Base-by-base conservation (phyloP, 768 basidiomycete species). In the Termitomyces sp. region DNA sequence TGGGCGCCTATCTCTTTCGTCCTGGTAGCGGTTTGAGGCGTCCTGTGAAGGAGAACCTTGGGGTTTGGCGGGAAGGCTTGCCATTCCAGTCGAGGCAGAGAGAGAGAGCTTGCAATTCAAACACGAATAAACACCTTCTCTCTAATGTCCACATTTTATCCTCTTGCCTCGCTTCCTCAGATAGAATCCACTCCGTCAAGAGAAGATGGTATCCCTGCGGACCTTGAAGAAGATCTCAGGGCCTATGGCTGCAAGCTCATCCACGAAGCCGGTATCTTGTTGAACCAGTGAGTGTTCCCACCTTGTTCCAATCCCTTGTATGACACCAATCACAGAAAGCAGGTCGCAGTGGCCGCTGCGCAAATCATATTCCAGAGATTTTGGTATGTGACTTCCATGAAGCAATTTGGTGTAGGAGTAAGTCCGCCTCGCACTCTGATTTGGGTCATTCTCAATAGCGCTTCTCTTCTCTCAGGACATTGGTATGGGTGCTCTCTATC, bases 341-440 rank as follows among this genome's bases (percentile, higher is more conserved):
- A 99, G 68, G 95, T 97, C 27, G 95, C 95, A 13, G 90, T 98
- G 50, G 94, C 97, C 6, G 92, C 95, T 1, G 97, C 97, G 0
- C 95, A 98, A 67, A 92, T 98, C 31, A 74, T 99, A 1, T 96
- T 95, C 67, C 97, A 99, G 59, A 79, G 96, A 32, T 99, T 99
- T 76, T 98, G 90, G 90, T 98, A 83, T 71, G 91, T 96, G 16
- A 87, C 88, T 4, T 96, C 94, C 7, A 85, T 99, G 86, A 90
- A 90, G 67, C 91, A 94, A 52, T 99, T 94, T 70, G 88, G 94
- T 22, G 87, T 98, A 55, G 90, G 87, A 61, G 95, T 97, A 64
- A 69, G 91, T 74, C 40, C 48, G 43, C 49, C 44, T 50, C 36
- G 43, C 22, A 40, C 36, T 41, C 27, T 29, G 31, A 52, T 52